These are phyloP conservation scores for Eucalyptus camaldulensis DNA, from an alignment of 345 rosid genomes.

Conservation along the genomic window DNA sequence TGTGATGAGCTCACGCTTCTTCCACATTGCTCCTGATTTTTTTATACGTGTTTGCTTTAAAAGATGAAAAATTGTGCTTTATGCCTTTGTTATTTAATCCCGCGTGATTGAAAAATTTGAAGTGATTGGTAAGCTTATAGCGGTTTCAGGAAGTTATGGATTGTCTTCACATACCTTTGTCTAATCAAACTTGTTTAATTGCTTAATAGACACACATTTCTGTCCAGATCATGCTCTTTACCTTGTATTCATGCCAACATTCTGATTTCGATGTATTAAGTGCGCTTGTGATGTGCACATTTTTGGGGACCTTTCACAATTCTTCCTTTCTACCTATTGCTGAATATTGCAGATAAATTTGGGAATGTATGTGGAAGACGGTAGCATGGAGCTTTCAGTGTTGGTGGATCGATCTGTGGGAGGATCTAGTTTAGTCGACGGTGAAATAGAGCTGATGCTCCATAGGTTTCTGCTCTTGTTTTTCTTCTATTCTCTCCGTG, in stretches of 20 bases:
- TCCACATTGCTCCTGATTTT: neutral
- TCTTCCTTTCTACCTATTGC: neutral
- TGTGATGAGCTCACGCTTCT: neutral
- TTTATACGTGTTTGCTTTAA: neutral
- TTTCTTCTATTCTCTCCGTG: neutral
- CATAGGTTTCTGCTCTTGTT: constrained; percentile 46
- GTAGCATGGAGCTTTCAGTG: constrained; percentile 60
- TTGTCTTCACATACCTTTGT: neutral
- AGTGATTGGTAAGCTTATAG: neutral
- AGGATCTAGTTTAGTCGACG: constrained; percentile 75
- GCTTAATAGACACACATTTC: neutral
- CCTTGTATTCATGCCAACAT: neutral
- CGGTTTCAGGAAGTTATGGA: neutral
- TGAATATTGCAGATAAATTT: constrained; percentile 51
- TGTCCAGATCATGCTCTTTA: neutral
- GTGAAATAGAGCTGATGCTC: constrained; percentile 90
- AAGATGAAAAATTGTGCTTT: neutral
- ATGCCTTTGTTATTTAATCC: neutral
- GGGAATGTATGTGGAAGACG: constrained; percentile 71
- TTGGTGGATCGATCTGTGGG: constrained; percentile 90
- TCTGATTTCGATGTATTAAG: neutral
- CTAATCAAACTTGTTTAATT: neutral
- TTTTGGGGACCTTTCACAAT: neutral
- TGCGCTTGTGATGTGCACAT: neutral
- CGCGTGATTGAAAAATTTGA: neutral